Evolutionary conservation across 176 grass and related monocot species (phyloP), one percentile per base, ranked within the genome.

Genomic region (Saccharum spontaneum): DNA sequence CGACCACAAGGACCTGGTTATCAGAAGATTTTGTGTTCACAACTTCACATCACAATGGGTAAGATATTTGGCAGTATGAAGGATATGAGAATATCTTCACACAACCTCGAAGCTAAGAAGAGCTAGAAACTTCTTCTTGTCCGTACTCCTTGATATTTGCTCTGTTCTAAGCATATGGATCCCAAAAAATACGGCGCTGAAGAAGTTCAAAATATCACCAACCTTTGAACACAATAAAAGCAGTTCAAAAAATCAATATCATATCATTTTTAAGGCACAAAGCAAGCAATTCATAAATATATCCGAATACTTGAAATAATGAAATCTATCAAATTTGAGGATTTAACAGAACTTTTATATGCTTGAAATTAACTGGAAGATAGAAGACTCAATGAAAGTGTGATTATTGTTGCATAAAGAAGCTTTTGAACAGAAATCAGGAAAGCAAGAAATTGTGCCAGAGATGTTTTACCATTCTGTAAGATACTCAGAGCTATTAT

Each of bases 141-240:
- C 88, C 10, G 89, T 98, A 67, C 49, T 89, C 90, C 93, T 83
- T 86, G 96, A 89, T 77, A 98, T 89, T 80, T 95, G 89, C 74
- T 98, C 93, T 22, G 93, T 98, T 45, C 91, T 94, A 15, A 95
- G 87, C 91, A 98, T 95, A 71, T 98, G 91, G 34, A 98, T 98
- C 54, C 91, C 96, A 55, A 95, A 98, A 84, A 89, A 98, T 40
- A 95, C 33, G 4, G 96, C 90, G 60, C 93, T 95, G 13, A 95
- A 85, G 61, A 95, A 86, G 89, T 90, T 98, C 39, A 95, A 79
- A 50, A 94, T 40, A 83, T 98, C 96, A 40, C 96, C 93, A 68
- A 86, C 86, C 93, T 98, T 86, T 73, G 59, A 43, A 81, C 61
- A 76, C 7, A 86, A 69, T 8, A 69, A 45, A 20, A 86, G 30